Evolutionary conservation across 1,284 basidiomycete genomes (phyloP), one percentile per base, ranked within the genome.

Genomic region (Pholiota adiposa): DNA sequence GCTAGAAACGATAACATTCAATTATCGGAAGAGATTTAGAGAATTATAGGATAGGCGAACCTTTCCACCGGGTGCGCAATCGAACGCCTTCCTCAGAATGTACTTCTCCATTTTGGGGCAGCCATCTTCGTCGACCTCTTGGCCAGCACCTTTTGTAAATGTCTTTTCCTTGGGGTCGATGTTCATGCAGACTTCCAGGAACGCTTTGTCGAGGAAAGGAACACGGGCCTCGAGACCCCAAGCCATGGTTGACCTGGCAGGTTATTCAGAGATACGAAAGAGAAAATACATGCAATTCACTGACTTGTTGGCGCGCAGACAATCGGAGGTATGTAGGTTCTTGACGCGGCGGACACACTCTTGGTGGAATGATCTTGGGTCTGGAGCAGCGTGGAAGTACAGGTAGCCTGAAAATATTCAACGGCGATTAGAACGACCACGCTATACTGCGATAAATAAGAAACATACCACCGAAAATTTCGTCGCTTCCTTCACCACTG

Each of bases 221-320:
- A 99, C 97, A 59, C 97, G 94, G 4, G 97, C 96, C 77, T 99
- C 97, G 55, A 99, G 87, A 65, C 97, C 97, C 97, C 97, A 99
- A 1, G 97, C 97, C 97, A 99, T 99, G 7, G 97, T 99, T 49
- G 94, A 96, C 73, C 92, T 94, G 40, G 7, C 56, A 58, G 60
- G 41, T 34, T 34, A 33, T 34, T 54, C 36, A 56, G 52, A 54
- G 48, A 48, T 51, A 55, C 36, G 43, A 46, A 38, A 29, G 40
- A 44, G 38, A 19, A 58, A 19, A 29, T 23, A 58, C 52, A 48
- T 41, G 34, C 34, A 23, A 51, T 60, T 54, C 7, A 65, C 83
- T 64, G 63, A 92, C 93, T 99, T 99, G 88, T 99, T 99, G 63
- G 97, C 97, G 62, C 97, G 89, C 63, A 99, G 84, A 77, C 97